Base-by-base conservation (phyloP, 176 grass and related monocot species). In the Paspalum vaginatum region DNA sequence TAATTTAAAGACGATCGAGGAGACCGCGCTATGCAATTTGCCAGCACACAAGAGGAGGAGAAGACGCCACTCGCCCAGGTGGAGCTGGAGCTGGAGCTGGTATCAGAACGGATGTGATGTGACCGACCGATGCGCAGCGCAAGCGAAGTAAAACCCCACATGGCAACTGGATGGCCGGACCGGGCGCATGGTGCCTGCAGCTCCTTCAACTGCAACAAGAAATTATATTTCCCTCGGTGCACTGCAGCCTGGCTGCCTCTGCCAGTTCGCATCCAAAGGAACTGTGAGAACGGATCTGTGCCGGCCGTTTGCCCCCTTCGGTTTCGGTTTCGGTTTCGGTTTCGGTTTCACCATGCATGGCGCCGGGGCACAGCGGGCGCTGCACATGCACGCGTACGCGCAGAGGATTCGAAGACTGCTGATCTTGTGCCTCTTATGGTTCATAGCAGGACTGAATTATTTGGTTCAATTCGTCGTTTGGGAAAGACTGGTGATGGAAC, bases 1-100 rank as follows among this genome's bases (percentile, higher is more conserved):
- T n/a, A n/a, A n/a, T n/a, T 88, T 85, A 88, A 83, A 79, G 80
- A 40, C 77, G 42, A 76, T 38, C 46, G 7, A 54, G 40, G 12
- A 59, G 59, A 13, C 11, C 55, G 49, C 25, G 5, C n/a, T n/a
- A 79, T 3, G 44, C 63, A 77, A 77, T 60, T 26, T 18, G 46
- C 53, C 74, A 56, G 46, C 38, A 43, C 42, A 7, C 42, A 43
- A 73, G 0, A 27, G 57, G 25, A 10, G 57, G 11, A 27, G 70
- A 81, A 75, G 49, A 70, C 39, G 57, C n/a, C 43, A 20, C 43
- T n/a, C 24, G 58, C 11, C 58, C 14, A 65, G 83, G 7, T 46
- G 66, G 32, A n/a, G n/a, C n/a, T n/a, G n/a, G n/a, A n/a, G n/a
- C n/a, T 11, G 59, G 67, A 55, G 26, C 79, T 42, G 82, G 84